phyloP scores from a whole-genome alignment of 2,329 filamentous ascomycete species.

The Davidsoniella eucalypti region DNA sequence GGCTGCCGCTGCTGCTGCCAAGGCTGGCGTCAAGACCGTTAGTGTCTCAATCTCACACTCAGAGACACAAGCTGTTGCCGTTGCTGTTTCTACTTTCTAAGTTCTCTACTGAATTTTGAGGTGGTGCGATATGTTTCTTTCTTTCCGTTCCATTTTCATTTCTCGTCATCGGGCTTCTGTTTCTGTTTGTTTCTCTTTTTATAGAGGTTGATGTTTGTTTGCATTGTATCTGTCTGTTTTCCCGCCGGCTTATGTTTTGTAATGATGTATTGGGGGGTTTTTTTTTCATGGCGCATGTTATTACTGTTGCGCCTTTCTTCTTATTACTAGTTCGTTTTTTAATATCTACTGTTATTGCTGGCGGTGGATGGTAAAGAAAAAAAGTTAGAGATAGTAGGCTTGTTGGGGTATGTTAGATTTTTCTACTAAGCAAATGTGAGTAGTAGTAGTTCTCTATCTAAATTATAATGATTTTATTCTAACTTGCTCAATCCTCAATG shows the following conservation, averaged over 20 bases:
- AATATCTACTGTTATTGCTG: too few species aligned
- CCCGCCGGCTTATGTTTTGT: neutral
- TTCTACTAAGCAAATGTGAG: too few species aligned
- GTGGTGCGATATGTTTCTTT: neutral
- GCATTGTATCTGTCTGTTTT: neutral
- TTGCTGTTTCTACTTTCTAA: constrained; percentile 73
- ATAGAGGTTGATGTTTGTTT: constrained; percentile 2
- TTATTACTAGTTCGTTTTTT: too few species aligned
- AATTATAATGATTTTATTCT: too few species aligned
- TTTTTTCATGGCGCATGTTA: neutral
- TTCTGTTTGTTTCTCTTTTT: neutral
- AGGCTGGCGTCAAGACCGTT: constrained; percentile 74
- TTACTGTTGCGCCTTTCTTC: neutral
- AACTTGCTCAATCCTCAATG: too few species aligned
- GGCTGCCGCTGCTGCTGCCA: constrained; percentile 66
- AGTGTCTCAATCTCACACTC: constrained; percentile 93
- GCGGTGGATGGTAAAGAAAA: too few species aligned
- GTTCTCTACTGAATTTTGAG: constrained; percentile 3
- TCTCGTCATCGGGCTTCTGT: neutral
- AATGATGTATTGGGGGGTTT: neutral
- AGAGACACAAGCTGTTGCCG: constrained; percentile 82
- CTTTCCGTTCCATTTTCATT: neutral
- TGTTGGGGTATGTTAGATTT: too few species aligned
- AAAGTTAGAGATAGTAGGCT: too few species aligned
- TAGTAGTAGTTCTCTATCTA: too few species aligned